Conservation (phyloP, 129 eudicot species). For the Erigeron canadensis region DNA sequence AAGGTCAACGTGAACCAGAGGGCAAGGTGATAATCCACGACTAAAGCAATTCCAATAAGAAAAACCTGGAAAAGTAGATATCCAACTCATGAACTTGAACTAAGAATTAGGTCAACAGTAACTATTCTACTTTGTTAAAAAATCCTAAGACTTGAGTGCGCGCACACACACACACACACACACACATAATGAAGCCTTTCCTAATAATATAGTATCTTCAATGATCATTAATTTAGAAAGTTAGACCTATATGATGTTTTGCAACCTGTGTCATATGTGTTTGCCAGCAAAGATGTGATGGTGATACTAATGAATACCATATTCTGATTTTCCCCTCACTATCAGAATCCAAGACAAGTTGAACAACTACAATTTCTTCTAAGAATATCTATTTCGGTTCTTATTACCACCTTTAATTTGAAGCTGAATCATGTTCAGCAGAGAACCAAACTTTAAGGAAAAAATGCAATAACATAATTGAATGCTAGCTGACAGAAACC, state of each 20-base stretch:
- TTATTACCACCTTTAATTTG: neutral
- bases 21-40: constrained; percentile 79
- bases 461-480: neutral
- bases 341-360: neutral
- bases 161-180: neutral
- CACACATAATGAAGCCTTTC: neutral
- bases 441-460: neutral
- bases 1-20: constrained; percentile 73
- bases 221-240: neutral
- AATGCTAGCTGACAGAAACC: neutral
- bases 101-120: neutral
- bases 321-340: neutral
- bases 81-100: constrained; percentile 11
- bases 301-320: neutral
- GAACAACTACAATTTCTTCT: neutral
- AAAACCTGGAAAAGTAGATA: constrained; percentile 53
- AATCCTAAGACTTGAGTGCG: constrained; percentile 7
- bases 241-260: constrained; percentile 6
- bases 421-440: neutral
- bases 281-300: constrained; percentile 2
- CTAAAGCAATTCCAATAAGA: constrained; percentile 63
- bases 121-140: neutral
- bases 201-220: constrained; percentile 19
- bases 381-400: neutral
- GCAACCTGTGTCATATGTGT: constrained; percentile 6